Evolutionary conservation across 805 yeast genomes (phyloP), one percentile per base, ranked within the genome.

Genomic region (Blastobotrys terrestris): DNA sequence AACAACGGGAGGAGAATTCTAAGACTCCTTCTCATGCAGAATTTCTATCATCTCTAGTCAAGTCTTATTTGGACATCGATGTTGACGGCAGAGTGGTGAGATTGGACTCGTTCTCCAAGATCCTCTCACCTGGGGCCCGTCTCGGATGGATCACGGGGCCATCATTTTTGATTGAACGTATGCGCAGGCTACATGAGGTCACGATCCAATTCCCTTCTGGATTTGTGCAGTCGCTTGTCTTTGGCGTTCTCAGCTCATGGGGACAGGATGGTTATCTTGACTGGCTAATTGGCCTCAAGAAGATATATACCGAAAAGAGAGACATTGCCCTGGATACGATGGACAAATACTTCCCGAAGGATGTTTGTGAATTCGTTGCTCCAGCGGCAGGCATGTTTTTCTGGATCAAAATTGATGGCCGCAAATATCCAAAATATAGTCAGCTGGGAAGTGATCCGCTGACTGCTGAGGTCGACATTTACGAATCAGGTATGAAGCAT

Each of bases 111-210:
- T 84, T 87, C 71, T 89, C 97, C 50, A 90, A 90, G 73, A 90
- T 90, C 21, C 72, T 91, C 52, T 97, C 96, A 2, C 97, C 97
- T 15, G 97, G 97, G 60, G 64, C 83, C 31, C 83, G 97, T 72
- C 66, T 87, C 54, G 96, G 97, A 51, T 90, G 96, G 96, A 76
- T 90, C 55, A 84, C 87, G 21, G 95, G 85, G 55, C 90, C 86
- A 67, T 72, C 74, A 44, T 59, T 63, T 15, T 67, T 90, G 49
- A 64, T 87, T 59, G 89, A 85, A 68, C 77, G 92, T 60, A 77
- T 74, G 61, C 67, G 83, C 50, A 77, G 94, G 60, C 72, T 84
- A 52, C 88, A 86, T 63, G 97, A 91, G 73, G 91, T 85, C 57
- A 73, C 87, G 4, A 77, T 86, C 58, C 97, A 90, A 71, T 74